These are phyloP conservation scores for Zymoseptoria passerinii DNA, from an alignment of 2,329 filamentous ascomycete species.

Conservation along the genomic window DNA sequence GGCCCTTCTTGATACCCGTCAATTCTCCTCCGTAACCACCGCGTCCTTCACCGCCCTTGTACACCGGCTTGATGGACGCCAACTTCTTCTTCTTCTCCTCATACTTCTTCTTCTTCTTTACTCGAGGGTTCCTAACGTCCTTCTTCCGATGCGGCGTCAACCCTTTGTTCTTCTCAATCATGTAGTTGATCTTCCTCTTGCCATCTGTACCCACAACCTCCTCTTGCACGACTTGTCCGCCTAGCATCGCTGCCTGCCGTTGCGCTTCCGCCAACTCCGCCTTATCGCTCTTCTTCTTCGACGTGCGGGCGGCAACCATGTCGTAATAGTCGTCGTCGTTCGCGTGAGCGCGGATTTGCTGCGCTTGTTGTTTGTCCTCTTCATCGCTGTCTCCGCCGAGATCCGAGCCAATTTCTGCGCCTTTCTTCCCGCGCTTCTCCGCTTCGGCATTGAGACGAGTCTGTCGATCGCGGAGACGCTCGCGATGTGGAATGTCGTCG, in stretches of 20 bases:
- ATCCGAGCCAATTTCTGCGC: conserved; percentile 53
- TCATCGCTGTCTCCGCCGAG: conserved; percentile 64
- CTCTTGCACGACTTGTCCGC: conserved; percentile 55
- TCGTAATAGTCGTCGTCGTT: conserved; percentile 78
- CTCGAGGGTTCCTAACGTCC: conserved; percentile 86
- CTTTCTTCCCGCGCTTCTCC: conserved; percentile 66
- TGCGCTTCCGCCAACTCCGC: conserved; percentile 56
- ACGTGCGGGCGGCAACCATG: conserved; percentile 63
- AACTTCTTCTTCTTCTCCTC: conserved; percentile 98
- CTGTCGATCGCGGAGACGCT: conserved; percentile 78
- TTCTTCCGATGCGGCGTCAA: conserved; percentile 84
- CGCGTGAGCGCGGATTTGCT: conserved; percentile 38
- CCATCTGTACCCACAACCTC: conserved; percentile 71
- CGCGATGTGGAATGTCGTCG: conserved; percentile 75
- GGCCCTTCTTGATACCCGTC: conserved; percentile 87
- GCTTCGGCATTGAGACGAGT: conserved; percentile 82
- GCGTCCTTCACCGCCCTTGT: conserved; percentile 74
- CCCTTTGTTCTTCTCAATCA: conserved; percentile 97
- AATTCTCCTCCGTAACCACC: conserved; percentile 85
- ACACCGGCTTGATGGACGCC: conserved; percentile 73
- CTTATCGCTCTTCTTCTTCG: conserved; percentile 62
- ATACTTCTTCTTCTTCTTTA: conserved; percentile 97
- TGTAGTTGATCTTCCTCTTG: conserved; percentile 85
- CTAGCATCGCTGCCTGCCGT: conserved; percentile 46
- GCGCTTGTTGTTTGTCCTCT: conserved; percentile 50